Evolutionary conservation across 306 rosid genomes (phyloP).

Genomic region (Corylus americana): DNA sequence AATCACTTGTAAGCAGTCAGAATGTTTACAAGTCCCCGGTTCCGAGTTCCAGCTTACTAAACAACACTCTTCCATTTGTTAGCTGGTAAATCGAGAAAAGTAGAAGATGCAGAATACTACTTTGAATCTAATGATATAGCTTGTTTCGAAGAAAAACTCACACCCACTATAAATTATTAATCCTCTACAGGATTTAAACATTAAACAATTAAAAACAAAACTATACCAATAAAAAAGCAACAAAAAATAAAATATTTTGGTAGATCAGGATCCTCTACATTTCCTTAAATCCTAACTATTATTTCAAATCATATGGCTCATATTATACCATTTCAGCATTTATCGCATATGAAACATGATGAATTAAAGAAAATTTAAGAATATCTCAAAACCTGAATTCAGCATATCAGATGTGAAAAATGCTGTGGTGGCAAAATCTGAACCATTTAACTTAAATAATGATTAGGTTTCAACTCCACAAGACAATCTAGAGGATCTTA

Average conservation of each 20-base stretch:
- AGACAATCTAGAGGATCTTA: too few relatives aligned
- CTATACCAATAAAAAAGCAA: not conserved
- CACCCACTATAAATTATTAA: not conserved
- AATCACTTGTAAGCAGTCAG: not conserved
- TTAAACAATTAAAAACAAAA: not conserved
- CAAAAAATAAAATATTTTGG: not conserved
- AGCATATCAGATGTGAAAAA: too few relatives aligned
- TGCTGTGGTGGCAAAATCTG: too few relatives aligned
- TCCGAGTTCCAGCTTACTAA: not conserved
- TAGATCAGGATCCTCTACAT: too few relatives aligned
- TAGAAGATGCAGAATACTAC: not conserved
- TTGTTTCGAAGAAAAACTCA: not conserved
- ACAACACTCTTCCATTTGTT: not conserved
- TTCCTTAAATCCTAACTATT: too few relatives aligned
- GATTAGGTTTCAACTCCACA: too few relatives aligned
- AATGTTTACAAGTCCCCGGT: not conserved
- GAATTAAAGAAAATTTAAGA: too few relatives aligned
- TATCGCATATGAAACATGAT: too few relatives aligned
- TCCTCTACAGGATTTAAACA: not conserved
- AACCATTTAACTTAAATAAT: too few relatives aligned
- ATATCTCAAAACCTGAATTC: too few relatives aligned
- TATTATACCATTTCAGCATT: too few relatives aligned
- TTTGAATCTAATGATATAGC: not conserved
- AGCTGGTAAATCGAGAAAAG: not conserved
- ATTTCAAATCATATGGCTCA: too few relatives aligned